Conservation (phyloP, 768 basidiomycete genomes). For the Xerocomellus amylosporus region DNA sequence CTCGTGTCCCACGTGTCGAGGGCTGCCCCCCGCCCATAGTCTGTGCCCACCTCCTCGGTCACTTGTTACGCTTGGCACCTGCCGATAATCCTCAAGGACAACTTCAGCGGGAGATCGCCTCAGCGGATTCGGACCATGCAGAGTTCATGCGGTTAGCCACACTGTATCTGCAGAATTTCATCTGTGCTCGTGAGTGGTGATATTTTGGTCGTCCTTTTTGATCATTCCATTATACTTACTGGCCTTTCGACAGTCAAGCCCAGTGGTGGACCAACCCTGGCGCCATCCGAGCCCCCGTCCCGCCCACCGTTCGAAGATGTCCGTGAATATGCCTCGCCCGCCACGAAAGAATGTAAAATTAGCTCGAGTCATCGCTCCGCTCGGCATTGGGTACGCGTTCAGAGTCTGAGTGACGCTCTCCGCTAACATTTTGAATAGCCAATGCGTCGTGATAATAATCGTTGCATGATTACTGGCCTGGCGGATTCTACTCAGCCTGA, state of each 20-base stretch:
- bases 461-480: too few species aligned
- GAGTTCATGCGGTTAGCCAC: not conserved
- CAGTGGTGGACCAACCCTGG: not conserved
- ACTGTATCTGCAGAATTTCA: not conserved
- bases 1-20: not conserved
- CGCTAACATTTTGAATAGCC: too few species aligned
- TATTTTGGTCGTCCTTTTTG: not conserved
- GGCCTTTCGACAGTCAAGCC: not conserved
- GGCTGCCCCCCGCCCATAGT: not conserved
- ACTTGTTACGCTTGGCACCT: not conserved
- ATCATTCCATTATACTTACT: not conserved
- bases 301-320: not conserved
- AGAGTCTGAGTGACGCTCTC: too few species aligned
- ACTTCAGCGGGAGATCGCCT: not conserved
- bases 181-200: not conserved
- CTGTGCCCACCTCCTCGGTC: not conserved
- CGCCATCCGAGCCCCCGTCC: not conserved
- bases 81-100: not conserved
- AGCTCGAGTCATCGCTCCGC: too few species aligned
- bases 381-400: too few species aligned
- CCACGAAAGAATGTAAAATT: too few species aligned
- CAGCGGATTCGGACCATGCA: not conserved
- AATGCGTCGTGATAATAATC: too few species aligned
- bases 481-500: too few species aligned
- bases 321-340: too few species aligned